Evolutionary conservation across 257 asterid species (phyloP), one percentile per base, ranked within the genome.

Genomic region (Nyctanthes arbortristis): DNA sequence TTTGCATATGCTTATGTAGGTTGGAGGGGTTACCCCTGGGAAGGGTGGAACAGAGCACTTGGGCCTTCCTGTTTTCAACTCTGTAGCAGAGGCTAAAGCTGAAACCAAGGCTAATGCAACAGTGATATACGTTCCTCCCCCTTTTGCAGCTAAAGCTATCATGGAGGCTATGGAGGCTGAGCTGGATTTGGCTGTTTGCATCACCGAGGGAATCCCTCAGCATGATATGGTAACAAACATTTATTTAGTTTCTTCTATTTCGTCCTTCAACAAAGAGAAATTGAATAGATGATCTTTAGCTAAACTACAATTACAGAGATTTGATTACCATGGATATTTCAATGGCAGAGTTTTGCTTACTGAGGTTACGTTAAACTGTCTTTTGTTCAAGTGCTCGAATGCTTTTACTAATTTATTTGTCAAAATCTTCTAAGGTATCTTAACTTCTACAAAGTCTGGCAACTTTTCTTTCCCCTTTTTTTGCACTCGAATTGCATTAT

Each of bases 41-140:
- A 93, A 91, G 82, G 97, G 99, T 67, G 99, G 99, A 76, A 87
- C 97, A 0, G 96, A 93, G 84, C 99, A 91, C 77, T 78, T 93
- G 74, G 99, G 99, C 28, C 95, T 93, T 65, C 99, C 96, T 34
- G 96, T 93, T 52, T 93, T 93, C 78, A 89, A 89, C 78, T 69
- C 90, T 55, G 96, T 93, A 1, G 96, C 95, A 47, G 96, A 93
- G 75, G 99, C 97, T 33, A 93, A 93, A 79, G 87, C 91, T 75
- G 99, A 93, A 79, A 81, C 96, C 24, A 89, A 81, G 83, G 95
- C 97, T 71, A 87, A 87, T 82, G 99, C 96, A 58, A 81, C 99
- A 39, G 99, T 87, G 66, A 82, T 89, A 68, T 93, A 93, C 64
- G 97, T 93, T 56, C 99, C 99, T 61, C 99, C 96, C 5, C 96